Base-by-base conservation (phyloP, 2,329 filamentous ascomycete genomes). In the Fusarium keratoplasticum region DNA sequence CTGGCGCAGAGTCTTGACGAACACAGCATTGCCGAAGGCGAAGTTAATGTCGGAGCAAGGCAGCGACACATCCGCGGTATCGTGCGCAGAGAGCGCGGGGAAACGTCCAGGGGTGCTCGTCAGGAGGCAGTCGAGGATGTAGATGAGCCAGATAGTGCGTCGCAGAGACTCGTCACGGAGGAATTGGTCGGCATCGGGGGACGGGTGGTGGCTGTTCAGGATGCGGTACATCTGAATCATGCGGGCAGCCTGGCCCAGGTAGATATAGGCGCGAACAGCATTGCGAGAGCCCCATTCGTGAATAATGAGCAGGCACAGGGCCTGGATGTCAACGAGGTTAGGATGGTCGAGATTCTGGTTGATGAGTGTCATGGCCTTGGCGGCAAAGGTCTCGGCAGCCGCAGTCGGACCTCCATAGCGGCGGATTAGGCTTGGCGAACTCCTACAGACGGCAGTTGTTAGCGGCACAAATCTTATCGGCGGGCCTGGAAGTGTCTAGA, bases 161-260 rank as follows among this genome's bases (percentile, higher is more conserved):
- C 89, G 88, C 79, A 90, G 88, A 1, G 88, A 89, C 79, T 91
- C 89, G 57, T 91, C 89, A 72, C 89, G 87, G 14, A 90, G 85
- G 78, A 91, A 91, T 75, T 88, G 87, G 74, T 90, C 89, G n/a
- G 86, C 76, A 36, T 81, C 85, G 44, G 89, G 87, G 18, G 85
- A 83, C 47, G 84, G 81, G 73, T 88, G 86, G 74, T 89, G 88
- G 44, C 85, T 85, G 74, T 89, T 88, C 54, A 91, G 86, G 65
- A 91, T 88, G 71, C 88, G 86, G 76, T 88, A 90, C 89, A 91
- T 91, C 82, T 91, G 89, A 35, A 89, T 86, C 89, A 91, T 90
- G 68, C 89, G 88, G n/a, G 88, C 87, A 35, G 89, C 89, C 78
- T 91, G 89, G 72, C 89, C 89, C 27, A 91, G 84, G 78, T 90